A percentile compares a stretch with the other conserved stretches of the same genome.
Evolutionary conservation across 192 early-diverging fungal genomes (phyloP).

Genomic region (Phlyctochytrium arcticum): DNA sequence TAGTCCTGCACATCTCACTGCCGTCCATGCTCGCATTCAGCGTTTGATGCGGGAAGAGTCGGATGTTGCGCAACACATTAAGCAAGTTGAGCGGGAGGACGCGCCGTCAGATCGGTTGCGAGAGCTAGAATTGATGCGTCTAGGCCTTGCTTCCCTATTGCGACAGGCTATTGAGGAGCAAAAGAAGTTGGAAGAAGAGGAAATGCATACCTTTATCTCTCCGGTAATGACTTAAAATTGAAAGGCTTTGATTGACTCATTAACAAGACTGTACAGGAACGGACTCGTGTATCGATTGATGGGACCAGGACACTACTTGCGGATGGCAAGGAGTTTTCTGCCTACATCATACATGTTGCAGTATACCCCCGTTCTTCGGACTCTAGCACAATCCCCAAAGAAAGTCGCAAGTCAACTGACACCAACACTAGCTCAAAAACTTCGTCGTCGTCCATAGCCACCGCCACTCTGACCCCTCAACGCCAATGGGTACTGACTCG

Average conservation of each 20-base stretch:
- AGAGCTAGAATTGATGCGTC: constrained; percentile 26
- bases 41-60: background rate
- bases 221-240: constrained; percentile 24
- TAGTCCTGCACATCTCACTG: too few species aligned
- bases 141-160: constrained; percentile 18
- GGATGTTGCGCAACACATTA: background rate
- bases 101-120: constrained; percentile 3
- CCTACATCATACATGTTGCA: constrained; percentile 29
- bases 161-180: constrained; percentile 25
- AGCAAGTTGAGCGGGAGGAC: constrained; percentile 7
- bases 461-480: too few species aligned
- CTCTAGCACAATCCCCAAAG: too few species aligned
- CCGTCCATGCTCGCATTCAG: background rate
- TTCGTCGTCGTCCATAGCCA: too few species aligned
- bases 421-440: too few species aligned
- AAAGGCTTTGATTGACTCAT: background rate
- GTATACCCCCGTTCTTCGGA: too few species aligned
- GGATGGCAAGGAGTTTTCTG: constrained; percentile 17
- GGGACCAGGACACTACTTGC: constrained; percentile 3
- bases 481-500: constrained; percentile 46
- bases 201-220: constrained; percentile 27
- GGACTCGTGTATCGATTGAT: constrained; percentile 13
- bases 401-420: too few species aligned
- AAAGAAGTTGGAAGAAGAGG: constrained; percentile 14
- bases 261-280: constrained; percentile 14